Conservation (phyloP, 305 asterid species). For the Rubia tinctorum region DNA sequence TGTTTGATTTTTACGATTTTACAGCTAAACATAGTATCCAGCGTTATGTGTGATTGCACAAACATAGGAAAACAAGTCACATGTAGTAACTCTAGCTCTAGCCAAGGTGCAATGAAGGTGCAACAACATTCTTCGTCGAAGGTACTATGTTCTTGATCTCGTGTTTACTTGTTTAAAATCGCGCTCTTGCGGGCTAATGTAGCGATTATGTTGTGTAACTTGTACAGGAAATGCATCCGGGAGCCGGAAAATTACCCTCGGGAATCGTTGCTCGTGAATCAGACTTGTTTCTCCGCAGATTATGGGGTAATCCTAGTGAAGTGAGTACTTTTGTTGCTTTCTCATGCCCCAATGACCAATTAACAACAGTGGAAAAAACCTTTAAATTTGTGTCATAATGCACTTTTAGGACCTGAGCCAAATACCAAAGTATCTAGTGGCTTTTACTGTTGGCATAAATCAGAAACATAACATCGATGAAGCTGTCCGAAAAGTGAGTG, state of each 20-base stretch:
- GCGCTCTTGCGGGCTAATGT: neutral
- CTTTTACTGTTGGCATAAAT: conserved; percentile 69
- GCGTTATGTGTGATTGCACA: conserved; percentile 35
- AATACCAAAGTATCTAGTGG: conserved; percentile 65
- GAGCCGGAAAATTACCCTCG: conserved; percentile 81
- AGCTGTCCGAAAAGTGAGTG: conserved; percentile 64
- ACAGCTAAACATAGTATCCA: conserved; percentile 57
- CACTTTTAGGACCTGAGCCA: conserved; percentile 50
- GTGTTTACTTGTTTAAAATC: neutral
- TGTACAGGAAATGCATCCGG: conserved; percentile 72
- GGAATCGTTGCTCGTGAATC: conserved; percentile 61
- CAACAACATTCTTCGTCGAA: neutral
- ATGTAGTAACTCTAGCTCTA: conserved; percentile 23
- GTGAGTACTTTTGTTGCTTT: conserved; percentile 28
- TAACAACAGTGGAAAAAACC: neutral
- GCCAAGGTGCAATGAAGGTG: neutral
- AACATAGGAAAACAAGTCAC: conserved; percentile 26
- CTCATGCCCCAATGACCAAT: neutral
- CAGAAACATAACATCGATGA: conserved; percentile 61
- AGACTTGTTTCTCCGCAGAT: conserved; percentile 58
- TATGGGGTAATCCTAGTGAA: conserved; percentile 84
- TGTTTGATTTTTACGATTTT: conserved; percentile 14
- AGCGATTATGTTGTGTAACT: neutral
- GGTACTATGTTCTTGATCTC: neutral
- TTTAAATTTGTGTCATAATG: neutral